Percentiles rank a stretch among this genome's conserved stretches.
phyloP scores from a whole-genome alignment of 2,329 filamentous ascomycete species.

The Epichloe coenophiala region DNA sequence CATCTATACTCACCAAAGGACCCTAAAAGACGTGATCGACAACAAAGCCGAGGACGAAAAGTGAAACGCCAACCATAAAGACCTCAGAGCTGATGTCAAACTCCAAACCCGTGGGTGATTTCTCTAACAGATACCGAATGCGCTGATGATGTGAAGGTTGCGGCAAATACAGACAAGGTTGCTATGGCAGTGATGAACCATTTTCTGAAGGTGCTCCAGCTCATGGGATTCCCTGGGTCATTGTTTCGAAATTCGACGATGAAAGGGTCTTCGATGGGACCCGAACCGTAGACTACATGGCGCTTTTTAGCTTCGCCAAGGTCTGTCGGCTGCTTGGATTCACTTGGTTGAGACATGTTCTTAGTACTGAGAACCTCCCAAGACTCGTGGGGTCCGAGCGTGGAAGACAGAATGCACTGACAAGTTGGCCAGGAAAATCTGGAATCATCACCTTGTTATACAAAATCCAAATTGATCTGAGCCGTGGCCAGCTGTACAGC shows the following conservation, averaged over 20 bases:
- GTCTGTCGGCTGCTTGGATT: neutral
- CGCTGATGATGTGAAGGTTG: neutral
- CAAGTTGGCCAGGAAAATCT: neutral
- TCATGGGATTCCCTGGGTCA: neutral
- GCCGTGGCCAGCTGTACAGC: neutral
- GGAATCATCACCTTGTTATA: neutral
- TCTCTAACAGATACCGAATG: slow-evolving; percentile 18
- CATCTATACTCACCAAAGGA: slow-evolving; percentile 23
- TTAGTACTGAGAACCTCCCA: neutral
- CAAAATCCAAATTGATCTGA: neutral
- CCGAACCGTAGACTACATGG: neutral
- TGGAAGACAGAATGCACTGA: neutral
- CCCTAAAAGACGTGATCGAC: slow-evolving; percentile 47
- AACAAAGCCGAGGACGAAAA: slow-evolving; percentile 44
- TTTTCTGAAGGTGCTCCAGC: neutral
- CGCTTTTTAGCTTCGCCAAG: neutral
- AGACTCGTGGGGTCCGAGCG: neutral
- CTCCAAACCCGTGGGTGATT: slow-evolving; percentile 53
- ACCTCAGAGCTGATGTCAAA: slow-evolving; percentile 54
- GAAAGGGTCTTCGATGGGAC: neutral
- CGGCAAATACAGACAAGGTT: neutral
- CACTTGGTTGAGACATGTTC: neutral
- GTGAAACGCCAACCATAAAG: slow-evolving; percentile 53
- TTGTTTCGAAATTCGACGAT: neutral
- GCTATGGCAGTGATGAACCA: neutral